Conservation (phyloP, 2,329 filamentous ascomycete species). For the Dryadomyces quercivorus region DNA sequence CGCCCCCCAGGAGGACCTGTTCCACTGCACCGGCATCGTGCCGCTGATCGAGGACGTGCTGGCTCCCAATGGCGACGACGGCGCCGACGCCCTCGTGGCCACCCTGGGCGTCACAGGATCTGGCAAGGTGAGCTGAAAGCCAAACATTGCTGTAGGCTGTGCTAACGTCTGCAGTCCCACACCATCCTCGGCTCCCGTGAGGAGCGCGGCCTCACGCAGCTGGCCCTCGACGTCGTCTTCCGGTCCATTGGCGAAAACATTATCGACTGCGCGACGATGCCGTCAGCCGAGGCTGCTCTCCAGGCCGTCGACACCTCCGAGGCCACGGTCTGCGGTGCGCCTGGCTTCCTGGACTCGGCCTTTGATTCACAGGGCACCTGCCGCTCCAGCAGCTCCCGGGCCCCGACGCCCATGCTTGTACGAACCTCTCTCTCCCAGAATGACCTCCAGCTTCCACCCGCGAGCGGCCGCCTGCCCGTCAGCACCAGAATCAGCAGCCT, state of each 20-base stretch:
- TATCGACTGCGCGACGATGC: conserved; percentile 45
- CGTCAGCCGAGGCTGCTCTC: conserved; percentile 59
- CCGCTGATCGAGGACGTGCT: conserved; percentile 72
- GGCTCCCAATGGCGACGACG: conserved; percentile 58
- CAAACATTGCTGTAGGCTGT: too few relatives aligned
- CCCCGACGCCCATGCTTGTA: conserved; percentile 59
- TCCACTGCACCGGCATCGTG: conserved; percentile 65
- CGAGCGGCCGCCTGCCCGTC: background rate
- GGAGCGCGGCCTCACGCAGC: conserved; percentile 82
- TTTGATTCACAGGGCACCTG: conserved; percentile 52
- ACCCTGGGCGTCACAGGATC: conserved; percentile 91
- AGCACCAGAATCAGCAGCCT: conserved; percentile 5
- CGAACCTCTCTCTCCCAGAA: conserved; percentile 27
- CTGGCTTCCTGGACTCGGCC: conserved; percentile 65
- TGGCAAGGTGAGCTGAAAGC: conserved; percentile 60
- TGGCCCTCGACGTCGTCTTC: conserved; percentile 83
- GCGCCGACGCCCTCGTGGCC: conserved; percentile 79
- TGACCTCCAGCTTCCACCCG: background rate
- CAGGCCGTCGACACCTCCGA: conserved; percentile 70
- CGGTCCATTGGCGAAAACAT: conserved; percentile 64
- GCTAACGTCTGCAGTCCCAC: conserved; percentile 53
- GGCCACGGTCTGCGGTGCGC: conserved; percentile 60
- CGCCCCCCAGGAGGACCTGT: conserved; percentile 74
- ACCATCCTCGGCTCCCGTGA: conserved; percentile 83
- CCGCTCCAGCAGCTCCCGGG: conserved; percentile 46